Evolutionary conservation across 2,329 filamentous ascomycete species (phyloP), one percentile per base, ranked within the genome.

Genomic region (Lachnellula willkommii): DNA sequence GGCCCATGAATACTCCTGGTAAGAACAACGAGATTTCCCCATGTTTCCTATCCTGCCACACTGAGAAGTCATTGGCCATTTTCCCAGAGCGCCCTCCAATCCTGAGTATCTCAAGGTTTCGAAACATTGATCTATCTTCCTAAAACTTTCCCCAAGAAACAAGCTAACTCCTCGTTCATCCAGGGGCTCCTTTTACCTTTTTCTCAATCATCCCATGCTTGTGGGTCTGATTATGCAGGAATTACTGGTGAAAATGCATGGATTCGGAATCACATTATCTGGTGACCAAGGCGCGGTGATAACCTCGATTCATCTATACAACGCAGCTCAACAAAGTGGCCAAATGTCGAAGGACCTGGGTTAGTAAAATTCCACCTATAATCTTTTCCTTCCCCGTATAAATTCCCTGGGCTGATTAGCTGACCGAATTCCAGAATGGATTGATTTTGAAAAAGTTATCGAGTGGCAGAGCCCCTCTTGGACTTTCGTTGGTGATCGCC

Each of bases 401-500:
- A 45, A 22, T 45, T 39, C 36, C 26, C 26, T 26, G 26, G 26
- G 26, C 26, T 26, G 5, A 39, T n/a, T 39, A 39, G 15, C 8
- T 39, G 12, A 9, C 14, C 28, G n/a, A 45, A 14, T 47, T 17
- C 20, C 24, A 47, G 51, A 37, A 53, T 53, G 51, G 51, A 47
- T 20, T 7, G 42, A 55, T 42, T 6, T 42, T 20, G 48, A 55
- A n/a, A 47, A 26, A 36, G 20, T 55, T 2, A 55, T 55, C 24
- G 24, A 39, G 9, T 55, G 32, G 53, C 48, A 55, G 22, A 20
- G 36, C 14, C 3, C 49, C 4, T 52, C 53, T 28, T 52, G 35
- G 48, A 52, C 51, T 35, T 55, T 55, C 42, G 11, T 55, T 3
- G 53, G 48, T 22, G 53, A 49, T 37, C 53, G 48, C 28, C 53